Evolutionary conservation across 1,284 basidiomycete genomes (phyloP).

Genomic region (Pyrrhoderma lamaoense): DNA sequence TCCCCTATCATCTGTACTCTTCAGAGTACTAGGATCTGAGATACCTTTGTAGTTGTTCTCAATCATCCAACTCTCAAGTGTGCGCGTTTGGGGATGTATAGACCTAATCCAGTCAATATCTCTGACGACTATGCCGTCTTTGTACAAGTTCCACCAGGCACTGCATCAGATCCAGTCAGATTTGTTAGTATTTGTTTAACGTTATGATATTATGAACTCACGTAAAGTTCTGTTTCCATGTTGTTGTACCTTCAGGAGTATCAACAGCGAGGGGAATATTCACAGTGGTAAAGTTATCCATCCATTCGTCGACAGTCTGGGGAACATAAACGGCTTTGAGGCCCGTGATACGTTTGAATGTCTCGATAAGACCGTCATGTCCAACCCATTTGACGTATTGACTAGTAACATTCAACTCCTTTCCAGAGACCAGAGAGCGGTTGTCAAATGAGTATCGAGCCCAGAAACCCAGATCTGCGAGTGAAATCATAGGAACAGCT

Average conservation of each 20-base stretch:
- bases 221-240: constrained; percentile 34
- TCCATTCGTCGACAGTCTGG: constrained; percentile 36
- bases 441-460: constrained; percentile 41
- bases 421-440: constrained; percentile 32
- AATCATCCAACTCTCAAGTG: constrained; percentile 25
- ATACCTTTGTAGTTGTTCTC: constrained; percentile 22
- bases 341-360: constrained; percentile 40
- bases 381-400: constrained; percentile 39
- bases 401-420: constrained; percentile 35
- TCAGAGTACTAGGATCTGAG: constrained; percentile 14
- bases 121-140: constrained; percentile 36
- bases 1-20: constrained; percentile 18
- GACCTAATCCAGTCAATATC: constrained; percentile 37
- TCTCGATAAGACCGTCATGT: constrained; percentile 26
- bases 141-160: constrained; percentile 35
- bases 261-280: constrained; percentile 29
- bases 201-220: not conserved
- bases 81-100: constrained; percentile 29
- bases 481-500: constrained; percentile 37
- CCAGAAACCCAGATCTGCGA: constrained; percentile 43
- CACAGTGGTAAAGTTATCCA: constrained; percentile 28
- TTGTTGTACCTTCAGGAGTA: constrained; percentile 2
- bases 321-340: constrained; percentile 32
- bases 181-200: too few species aligned
- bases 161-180: too few species aligned